Conservation (phyloP, 1,284 basidiomycete species). For the Leccinum solheimii region DNA sequence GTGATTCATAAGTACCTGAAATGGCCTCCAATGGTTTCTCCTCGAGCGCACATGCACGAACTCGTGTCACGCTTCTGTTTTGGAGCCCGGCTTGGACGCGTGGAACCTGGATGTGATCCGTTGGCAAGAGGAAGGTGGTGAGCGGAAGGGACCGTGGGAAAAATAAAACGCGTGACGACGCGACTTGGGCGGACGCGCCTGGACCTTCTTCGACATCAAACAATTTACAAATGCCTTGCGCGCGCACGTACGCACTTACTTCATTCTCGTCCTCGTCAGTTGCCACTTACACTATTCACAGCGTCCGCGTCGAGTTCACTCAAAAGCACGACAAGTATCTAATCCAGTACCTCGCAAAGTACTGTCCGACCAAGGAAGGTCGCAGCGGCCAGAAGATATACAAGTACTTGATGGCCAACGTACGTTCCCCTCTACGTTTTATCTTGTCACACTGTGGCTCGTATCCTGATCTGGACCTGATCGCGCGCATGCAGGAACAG, state of each 20-base stretch:
- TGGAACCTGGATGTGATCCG: too few relatives aligned
- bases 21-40: too few relatives aligned
- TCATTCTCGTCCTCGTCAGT: background rate
- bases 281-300: conserved; percentile 10
- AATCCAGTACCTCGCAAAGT: conserved; percentile 24
- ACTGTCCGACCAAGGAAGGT: conserved; percentile 27
- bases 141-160: too few relatives aligned
- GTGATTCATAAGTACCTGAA: too few relatives aligned
- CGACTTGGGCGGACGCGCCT: background rate
- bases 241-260: background rate
- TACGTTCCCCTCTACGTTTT: background rate
- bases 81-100: too few relatives aligned
- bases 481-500: conserved; percentile 8
- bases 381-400: conserved; percentile 45
- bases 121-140: too few relatives aligned
- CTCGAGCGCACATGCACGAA: too few relatives aligned
- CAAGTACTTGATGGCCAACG: conserved; percentile 39
- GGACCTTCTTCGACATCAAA: background rate
- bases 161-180: background rate
- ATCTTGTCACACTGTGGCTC: too few relatives aligned
- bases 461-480: background rate
- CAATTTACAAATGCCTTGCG: background rate
- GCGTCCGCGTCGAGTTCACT: conserved; percentile 21
- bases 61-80: too few relatives aligned
- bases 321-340: conserved; percentile 19